Base-by-base conservation (phyloP, 805 yeast genomes). In the Ogataea angusta region DNA sequence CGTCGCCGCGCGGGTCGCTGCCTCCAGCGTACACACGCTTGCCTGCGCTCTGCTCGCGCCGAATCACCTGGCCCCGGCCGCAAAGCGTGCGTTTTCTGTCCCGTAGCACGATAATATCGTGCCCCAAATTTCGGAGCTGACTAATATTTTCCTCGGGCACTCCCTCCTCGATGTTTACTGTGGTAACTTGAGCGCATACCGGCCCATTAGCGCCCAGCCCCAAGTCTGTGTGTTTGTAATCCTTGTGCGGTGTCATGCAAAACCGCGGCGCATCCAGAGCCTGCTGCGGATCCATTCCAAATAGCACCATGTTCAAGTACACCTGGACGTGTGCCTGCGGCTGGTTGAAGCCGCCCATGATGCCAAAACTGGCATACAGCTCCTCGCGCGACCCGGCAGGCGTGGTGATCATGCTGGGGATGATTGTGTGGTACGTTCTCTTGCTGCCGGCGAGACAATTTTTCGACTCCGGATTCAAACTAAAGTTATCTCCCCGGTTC, bases 271-370 rank as follows among this genome's bases (percentile, higher is more conserved):
- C 78, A 56, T 85, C 93, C 26, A 85, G 60, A 4, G 89, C 80
- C 51, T 78, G 76, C 60, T 86, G 95, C 2, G 91, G 86, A 39
- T 76, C 73, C 52, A 80, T 60, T 0, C 79, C 80, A 57, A 81
- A 85, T 10, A 79, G 54, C 2, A 72, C 52, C 70, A 85, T 59
- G 57, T 86, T 85, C 46, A 85, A 61, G 27, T 76, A 80, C 26
- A 83, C 90, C 58, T 84, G 91, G 6, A 85, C 78, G 51, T 85
- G 95, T 2, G 90, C 90, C 52, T 83, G 87, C 3, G 95, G 95
- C 59, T 86, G 95, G 67, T 81, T 84, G 64, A 79, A 85, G 0
- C 91, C 95, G 13, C 95, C 95, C 88, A 84, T 85, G 46, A 49
- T 47, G 10, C 53, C 53, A 51, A 72, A 81, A n/a, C 82, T 64